Base-by-base conservation (phyloP, 768 basidiomycete genomes). In the Strobilomyces confusus region DNA sequence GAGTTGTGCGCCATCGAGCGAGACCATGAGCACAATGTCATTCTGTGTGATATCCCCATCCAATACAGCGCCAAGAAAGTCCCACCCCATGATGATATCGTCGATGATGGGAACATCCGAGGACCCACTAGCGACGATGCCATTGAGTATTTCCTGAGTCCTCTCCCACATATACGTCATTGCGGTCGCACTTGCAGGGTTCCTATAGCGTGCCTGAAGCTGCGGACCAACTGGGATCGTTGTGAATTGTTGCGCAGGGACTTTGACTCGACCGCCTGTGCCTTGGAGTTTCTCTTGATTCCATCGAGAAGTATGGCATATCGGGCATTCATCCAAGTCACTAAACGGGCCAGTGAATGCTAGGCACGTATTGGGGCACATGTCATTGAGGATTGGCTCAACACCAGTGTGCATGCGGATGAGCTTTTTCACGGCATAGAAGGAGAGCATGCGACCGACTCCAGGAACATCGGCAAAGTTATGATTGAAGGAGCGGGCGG, bases 201-300 rank as follows among this genome's bases (percentile, higher is more conserved):
- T 20, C 5, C 20, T 4, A 19, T 20, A 20, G 5, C 38, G 61
- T 2, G 70, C 54, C 46, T 69, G 22, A 9, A 40, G 38, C 19
- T 40, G 75, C 1, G 75, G 77, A 4, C 75, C 75, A 15, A 78
- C 40, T 0, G 68, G 75, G 22, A 79, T 69, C 0, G 76, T 79
- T 7, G 50, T 51, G 29, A 72, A 72, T 14, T 71, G 61, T 15
- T 72, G 60, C 1, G 65, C 61, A 0, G 76, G 60, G 2, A 71
- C 55, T 47, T 69, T 69, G 4, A 42, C 30, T 0, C 19, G 15
- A 0, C 56, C 44, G 32, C 19, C 11, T 0, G 44, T 30, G 0
- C 30, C 44, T 20, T 32, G 44, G 7, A 45, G 30, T 0, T 29
- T 34, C 4, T 2, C 42, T 5, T 63, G 15, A 44, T 70, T 57